Percentiles rank a stretch among this genome's conserved stretches.
phyloP scores from a whole-genome alignment of 2,329 filamentous ascomycete genomes.

The Cercospora sp. region DNA sequence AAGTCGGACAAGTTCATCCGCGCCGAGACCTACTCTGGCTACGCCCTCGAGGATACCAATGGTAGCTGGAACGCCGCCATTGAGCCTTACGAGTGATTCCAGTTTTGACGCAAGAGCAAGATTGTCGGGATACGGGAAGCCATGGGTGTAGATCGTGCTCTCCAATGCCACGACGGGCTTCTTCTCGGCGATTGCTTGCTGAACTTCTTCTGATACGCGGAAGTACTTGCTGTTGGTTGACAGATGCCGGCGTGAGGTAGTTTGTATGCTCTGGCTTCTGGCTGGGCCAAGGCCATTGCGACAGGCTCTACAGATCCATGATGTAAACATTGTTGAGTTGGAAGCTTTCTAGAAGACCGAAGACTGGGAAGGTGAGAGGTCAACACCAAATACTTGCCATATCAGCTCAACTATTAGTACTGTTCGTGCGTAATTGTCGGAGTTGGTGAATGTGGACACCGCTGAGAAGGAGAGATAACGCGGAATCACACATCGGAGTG shows the following conservation, averaged over 20 bases:
- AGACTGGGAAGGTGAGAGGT: not conserved
- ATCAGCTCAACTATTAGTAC: not conserved
- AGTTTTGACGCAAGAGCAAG: conserved; percentile 75
- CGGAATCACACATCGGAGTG: not conserved
- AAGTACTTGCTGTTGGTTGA: conserved; percentile 46
- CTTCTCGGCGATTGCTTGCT: conserved; percentile 69
- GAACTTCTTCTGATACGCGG: conserved; percentile 77
- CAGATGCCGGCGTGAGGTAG: conserved; percentile 8
- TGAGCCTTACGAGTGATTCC: conserved; percentile 74
- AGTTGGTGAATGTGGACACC: conserved; percentile 1
- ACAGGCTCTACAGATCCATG: conserved; percentile 27
- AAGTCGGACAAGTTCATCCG: conserved; percentile 72
- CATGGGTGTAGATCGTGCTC: conserved; percentile 95
- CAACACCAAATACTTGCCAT: not conserved
- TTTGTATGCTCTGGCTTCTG: not conserved
- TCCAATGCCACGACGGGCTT: conserved; percentile 90
- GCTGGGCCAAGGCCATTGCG: conserved; percentile 6
- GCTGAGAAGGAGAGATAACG: not conserved
- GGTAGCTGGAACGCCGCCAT: conserved; percentile 85
- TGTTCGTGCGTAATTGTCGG: not conserved
- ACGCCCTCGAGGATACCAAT: conserved; percentile 84
- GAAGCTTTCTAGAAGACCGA: not conserved
- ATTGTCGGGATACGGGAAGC: conserved; percentile 71
- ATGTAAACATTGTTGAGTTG: not conserved
- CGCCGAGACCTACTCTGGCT: conserved; percentile 73